These are phyloP conservation scores for Ceratobasidium sp. DNA, from an alignment of 1,284 basidiomycete species.

Conservation along the genomic window DNA sequence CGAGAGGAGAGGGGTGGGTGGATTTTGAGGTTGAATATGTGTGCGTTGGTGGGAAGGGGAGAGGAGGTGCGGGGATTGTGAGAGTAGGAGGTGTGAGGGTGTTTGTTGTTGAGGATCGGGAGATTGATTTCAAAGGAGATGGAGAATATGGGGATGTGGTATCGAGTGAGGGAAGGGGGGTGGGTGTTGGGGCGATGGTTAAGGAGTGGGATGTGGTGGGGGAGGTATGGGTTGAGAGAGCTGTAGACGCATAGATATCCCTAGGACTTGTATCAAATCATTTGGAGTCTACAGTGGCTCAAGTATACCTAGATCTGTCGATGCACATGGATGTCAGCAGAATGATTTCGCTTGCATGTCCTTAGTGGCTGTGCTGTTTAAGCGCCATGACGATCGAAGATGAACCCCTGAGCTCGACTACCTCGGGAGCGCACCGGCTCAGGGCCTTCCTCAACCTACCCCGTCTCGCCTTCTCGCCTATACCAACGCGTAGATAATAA, in stretches of 20 bases:
- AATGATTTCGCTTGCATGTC: too few relatives aligned
- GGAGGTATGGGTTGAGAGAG: constrained; percentile 71
- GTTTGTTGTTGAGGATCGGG: constrained; percentile 69
- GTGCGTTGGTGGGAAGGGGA: constrained; percentile 56
- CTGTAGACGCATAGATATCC: neutral
- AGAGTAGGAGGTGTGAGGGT: constrained; percentile 74
- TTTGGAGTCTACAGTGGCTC: neutral
- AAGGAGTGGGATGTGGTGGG: constrained; percentile 77
- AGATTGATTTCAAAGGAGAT: constrained; percentile 66
- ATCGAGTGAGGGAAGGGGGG: constrained; percentile 23
- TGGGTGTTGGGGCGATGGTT: constrained; percentile 60
- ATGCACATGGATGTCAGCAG: too few relatives aligned
- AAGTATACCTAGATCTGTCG: too few relatives aligned
- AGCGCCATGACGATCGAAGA: constrained; percentile 44
- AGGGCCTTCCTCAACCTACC: neutral
- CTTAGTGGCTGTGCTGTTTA: neutral
- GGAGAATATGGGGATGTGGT: constrained; percentile 54
- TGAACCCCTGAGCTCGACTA: constrained; percentile 38
- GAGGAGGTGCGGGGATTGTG: constrained; percentile 64
- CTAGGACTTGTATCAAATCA: neutral
- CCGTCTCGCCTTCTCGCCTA: neutral
- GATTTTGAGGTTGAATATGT: constrained; percentile 74
- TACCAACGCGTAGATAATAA: constrained; percentile 4
- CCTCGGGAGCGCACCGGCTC: constrained; percentile 4
- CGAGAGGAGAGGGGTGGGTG: constrained; percentile 61